Base-by-base conservation (phyloP, 2,329 filamentous ascomycete species). In the Fusarium tricinctum region DNA sequence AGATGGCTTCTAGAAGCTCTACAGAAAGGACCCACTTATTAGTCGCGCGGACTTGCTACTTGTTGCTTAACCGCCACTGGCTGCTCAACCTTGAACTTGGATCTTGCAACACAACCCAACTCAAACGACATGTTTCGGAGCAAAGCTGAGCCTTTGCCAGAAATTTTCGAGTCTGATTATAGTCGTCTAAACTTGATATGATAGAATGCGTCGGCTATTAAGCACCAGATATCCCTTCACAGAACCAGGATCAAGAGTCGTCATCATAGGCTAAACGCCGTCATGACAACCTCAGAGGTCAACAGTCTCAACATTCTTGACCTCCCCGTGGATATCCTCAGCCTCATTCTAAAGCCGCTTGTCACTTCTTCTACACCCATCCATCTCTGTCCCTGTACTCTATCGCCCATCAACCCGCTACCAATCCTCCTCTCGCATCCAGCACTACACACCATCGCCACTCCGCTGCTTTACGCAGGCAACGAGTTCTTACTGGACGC, bases 391-490 rank as follows among this genome's bases (percentile, higher is more conserved):
- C 73, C 75, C 22, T 78, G 77, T 51, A 58, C 70, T 9, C 46
- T 50, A 7, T 58, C 60, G 17, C 66, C 72, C 39, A 58, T 73
- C 48, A 58, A 72, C 53, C 72, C 74, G 5, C 55, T 78, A 17
- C 56, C 74, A 9, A 63, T 79, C 13, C 71, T 79, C 26, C 77
- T 79, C 49, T 68, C 69, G 22, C 78, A 79, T 40, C 76, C 78
- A 10, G 69, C 74, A 12, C 53, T 79, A n/a, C 67, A 78, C 67
- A 70, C 70, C 39, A 71, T 79, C 42, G 75, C 74, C n/a, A 67
- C 70, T 8, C 76, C 76, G 47, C 65, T 79, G 12, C 67, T 79
- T 22, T 79, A 78, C 66, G 67, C 70, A n/a, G 63, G 62, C 28
- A 79, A 79, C 50, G 57, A 66, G 19, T 79, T 79, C 26, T 53